Evolutionary conservation across 257 asterid species (phyloP).

Genomic region (Scutellaria barbata): DNA sequence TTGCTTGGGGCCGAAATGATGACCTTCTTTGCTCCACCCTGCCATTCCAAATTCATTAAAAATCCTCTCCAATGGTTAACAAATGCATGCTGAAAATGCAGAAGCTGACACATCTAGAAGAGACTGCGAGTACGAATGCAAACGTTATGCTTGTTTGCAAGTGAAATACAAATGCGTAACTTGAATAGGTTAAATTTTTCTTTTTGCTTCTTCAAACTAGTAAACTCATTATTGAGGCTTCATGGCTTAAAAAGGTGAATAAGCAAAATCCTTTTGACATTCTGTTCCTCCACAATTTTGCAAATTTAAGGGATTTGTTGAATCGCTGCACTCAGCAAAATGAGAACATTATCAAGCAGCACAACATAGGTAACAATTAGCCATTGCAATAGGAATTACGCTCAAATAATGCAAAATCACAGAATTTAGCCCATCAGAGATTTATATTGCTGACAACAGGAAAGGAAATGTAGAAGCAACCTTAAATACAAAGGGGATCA

Average conservation of each 20-base stretch:
- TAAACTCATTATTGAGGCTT: too few relatives aligned
- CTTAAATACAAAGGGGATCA: not conserved
- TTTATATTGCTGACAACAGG: not conserved
- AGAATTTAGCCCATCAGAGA: not conserved
- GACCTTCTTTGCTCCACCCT: conserved; percentile 93
- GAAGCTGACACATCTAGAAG: not conserved
- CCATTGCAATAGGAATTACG: too few relatives aligned
- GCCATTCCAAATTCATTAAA: conserved; percentile 12
- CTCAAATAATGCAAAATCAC: not conserved
- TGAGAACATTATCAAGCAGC: not conserved
- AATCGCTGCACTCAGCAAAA: not conserved
- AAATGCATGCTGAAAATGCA: not conserved
- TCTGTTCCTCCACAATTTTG: too few relatives aligned
- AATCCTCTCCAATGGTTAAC: not conserved
- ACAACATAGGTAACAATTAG: too few relatives aligned
- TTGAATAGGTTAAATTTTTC: not conserved
- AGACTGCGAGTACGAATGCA: not conserved
- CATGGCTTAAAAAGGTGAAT: too few relatives aligned
- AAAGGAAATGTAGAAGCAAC: not conserved
- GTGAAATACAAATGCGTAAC: not conserved
- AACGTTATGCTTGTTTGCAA: not conserved
- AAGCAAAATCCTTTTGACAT: too few relatives aligned
- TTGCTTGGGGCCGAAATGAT: conserved; percentile 81
- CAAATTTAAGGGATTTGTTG: not conserved
- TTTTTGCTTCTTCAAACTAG: not conserved